A percentile compares a stretch with the other conserved stretches of the same genome.
These are phyloP conservation scores for Fusarium setosum DNA, from an alignment of 2,329 filamentous ascomycete genomes.

Conservation along the genomic window DNA sequence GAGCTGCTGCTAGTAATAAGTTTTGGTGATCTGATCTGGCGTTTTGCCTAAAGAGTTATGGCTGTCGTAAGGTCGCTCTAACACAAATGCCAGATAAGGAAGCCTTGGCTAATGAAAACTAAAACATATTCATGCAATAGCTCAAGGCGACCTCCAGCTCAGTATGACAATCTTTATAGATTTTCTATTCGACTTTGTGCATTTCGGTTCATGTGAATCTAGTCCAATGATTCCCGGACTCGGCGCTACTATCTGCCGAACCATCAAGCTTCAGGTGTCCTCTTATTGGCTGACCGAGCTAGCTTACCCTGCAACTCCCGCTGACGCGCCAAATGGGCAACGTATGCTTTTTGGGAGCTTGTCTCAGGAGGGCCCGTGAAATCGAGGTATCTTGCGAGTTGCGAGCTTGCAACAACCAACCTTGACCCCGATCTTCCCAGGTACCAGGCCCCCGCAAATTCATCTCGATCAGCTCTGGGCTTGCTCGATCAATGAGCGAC, in stretches of 20 bases:
- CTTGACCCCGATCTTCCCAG: conserved; percentile 18
- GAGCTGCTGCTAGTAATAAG: conserved; percentile 8
- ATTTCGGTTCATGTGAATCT: too few species aligned
- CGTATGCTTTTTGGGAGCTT: conserved; percentile 51
- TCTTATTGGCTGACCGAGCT: conserved; percentile 42
- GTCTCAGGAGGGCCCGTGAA: conserved; percentile 41
- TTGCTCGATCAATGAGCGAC: conserved; percentile 50
- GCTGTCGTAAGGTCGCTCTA: too few species aligned
- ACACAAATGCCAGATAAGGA: too few species aligned
- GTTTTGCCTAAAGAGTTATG: neutral
- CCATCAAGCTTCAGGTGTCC: neutral
- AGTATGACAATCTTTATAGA: too few species aligned
- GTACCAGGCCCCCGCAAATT: conserved; percentile 24
- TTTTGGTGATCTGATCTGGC: conserved; percentile 7
- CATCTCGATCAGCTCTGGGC: conserved; percentile 34
- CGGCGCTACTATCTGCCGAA: conserved; percentile 40
- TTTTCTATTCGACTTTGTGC: too few species aligned
- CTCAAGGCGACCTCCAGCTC: too few species aligned
- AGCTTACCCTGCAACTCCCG: conserved; percentile 43
- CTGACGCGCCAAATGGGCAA: conserved; percentile 48
- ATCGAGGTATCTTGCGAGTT: conserved; percentile 38
- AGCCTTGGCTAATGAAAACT: too few species aligned
- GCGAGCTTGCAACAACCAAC: conserved; percentile 31
- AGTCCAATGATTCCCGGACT: too few species aligned
- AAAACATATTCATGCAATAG: too few species aligned